Evolutionary conservation across 257 asterid species (phyloP).

Genomic region (Ilex aquifolium): DNA sequence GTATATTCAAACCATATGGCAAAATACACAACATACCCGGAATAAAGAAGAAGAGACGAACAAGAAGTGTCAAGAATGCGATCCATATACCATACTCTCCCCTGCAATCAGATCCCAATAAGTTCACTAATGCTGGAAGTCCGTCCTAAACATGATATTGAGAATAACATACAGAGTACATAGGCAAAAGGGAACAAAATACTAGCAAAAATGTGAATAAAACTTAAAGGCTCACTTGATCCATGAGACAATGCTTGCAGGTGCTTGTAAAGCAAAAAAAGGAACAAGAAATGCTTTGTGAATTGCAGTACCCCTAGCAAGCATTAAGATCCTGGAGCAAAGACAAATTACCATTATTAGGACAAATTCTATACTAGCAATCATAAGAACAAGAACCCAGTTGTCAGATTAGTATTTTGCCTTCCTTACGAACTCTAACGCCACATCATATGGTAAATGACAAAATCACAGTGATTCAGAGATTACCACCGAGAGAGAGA

Average conservation of each 20-base stretch:
- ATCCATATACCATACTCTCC: slow-evolving; percentile 94
- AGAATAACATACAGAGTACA: slow-evolving; percentile 9
- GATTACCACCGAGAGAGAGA: slow-evolving; percentile 1
- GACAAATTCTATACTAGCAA: neutral
- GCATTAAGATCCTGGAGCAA: slow-evolving; percentile 71
- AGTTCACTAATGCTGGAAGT: neutral
- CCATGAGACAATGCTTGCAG: slow-evolving; percentile 68
- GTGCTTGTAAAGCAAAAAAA: slow-evolving; percentile 79
- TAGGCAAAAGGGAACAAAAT: slow-evolving; percentile 8
- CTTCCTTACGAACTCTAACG: neutral
- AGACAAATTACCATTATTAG: neutral
- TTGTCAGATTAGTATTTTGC: neutral
- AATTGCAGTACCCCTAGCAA: slow-evolving; percentile 73
- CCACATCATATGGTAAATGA: neutral
- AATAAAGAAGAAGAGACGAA: slow-evolving; percentile 74
- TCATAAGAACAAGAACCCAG: neutral
- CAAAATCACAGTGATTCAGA: neutral
- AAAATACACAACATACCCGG: slow-evolving; percentile 48
- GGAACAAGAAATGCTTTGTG: slow-evolving; percentile 86
- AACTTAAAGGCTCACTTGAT: slow-evolving; percentile 46
- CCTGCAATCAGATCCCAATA: slow-evolving; percentile 34
- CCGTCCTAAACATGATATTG: no score
- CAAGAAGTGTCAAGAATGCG: slow-evolving; percentile 88
- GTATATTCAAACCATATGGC: slow-evolving; percentile 1
- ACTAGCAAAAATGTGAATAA: neutral